A percentile compares a stretch with the other conserved stretches of the same genome.
Conservation (phyloP, 257 asterid genomes). For the Solanum piurae region DNA sequence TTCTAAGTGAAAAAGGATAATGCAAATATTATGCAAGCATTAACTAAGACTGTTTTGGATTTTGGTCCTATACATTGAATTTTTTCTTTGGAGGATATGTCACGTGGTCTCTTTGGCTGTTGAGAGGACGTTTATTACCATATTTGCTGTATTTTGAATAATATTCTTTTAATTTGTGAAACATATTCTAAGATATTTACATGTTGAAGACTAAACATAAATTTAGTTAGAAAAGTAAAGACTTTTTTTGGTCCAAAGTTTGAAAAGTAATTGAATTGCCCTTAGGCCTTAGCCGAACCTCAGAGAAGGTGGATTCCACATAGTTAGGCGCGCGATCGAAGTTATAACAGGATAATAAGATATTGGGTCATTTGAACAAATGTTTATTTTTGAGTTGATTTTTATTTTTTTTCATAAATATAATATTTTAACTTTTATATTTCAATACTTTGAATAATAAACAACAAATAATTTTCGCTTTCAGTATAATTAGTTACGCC, state of each 20-base stretch:
- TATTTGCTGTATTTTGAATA: neutral
- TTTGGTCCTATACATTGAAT: neutral
- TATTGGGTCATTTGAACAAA: neutral
- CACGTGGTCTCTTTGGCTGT: neutral
- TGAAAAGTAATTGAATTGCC: neutral
- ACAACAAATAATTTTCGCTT: neutral
- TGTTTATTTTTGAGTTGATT: too few relatives aligned
- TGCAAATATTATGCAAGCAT: neutral
- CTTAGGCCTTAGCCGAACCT: neutral
- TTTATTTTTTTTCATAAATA: too few relatives aligned
- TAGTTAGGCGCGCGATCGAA: neutral
- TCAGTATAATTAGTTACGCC: neutral
- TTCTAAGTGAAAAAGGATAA: neutral
- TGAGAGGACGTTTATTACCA: neutral
- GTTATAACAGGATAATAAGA: neutral
- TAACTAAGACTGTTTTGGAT: neutral
- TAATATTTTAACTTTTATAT: too few relatives aligned
- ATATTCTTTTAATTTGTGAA: neutral
- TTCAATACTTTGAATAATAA: too few relatives aligned
- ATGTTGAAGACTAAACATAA: neutral
- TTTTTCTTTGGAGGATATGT: neutral
- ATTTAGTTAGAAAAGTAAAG: neutral
- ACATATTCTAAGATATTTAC: neutral
- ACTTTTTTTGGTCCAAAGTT: neutral
- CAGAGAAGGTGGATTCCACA: neutral